Base-by-base conservation (phyloP, 768 basidiomycete species). In the Agaricus subrufescens region DNA sequence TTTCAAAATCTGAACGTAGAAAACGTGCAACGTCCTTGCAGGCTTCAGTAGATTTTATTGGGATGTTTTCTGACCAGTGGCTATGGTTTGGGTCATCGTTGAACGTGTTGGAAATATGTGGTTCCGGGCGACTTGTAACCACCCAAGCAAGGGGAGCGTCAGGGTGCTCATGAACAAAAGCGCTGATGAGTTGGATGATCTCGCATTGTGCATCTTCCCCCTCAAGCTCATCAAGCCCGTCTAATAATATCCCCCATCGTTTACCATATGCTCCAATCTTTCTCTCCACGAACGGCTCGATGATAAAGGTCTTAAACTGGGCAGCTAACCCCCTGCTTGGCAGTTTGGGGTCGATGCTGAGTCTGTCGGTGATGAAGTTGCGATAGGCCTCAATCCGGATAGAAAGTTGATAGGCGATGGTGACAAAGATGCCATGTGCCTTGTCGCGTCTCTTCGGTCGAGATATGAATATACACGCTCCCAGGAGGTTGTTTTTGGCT, bases 401-500 rank as follows among this genome's bases (percentile, higher is more conserved):
- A 0, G 55, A 19, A 8, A 56, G 29, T 14, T 50, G 55, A 29
- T 43, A 56, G 2, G 55, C 47, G 29, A 56, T 40, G 29, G 55
- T 49, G 15, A 26, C 19, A n/a, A 42, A 30, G n/a, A 56, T 3
- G 25, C 38, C 29, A 4, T 25, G 29, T 11, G 47, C 40, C n/a
- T 56, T 26, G 4, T 26, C 26, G 27, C 55, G 55, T 2, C 23
- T 19, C 23, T 42, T 42, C 19, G 19, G 19, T 19, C 19, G 19
- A 19, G 19, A 19, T 19, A 19, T 19, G 19, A 19, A 19, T 19
- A 10, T 39, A 42, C 46, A 48, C 5, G 51, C 57, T 4, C 46
- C 52, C 15, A 50, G 57, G 31, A 7, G 46, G 0, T 47, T 5
- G 31, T 19, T n/a, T 14, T 12, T 25, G 8, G 37, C 25, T 0